A percentile compares a stretch with the other conserved stretches of the same genome.
Evolutionary conservation across 257 asterid species (phyloP).

Genomic region (Solanum pinnatisectum): DNA sequence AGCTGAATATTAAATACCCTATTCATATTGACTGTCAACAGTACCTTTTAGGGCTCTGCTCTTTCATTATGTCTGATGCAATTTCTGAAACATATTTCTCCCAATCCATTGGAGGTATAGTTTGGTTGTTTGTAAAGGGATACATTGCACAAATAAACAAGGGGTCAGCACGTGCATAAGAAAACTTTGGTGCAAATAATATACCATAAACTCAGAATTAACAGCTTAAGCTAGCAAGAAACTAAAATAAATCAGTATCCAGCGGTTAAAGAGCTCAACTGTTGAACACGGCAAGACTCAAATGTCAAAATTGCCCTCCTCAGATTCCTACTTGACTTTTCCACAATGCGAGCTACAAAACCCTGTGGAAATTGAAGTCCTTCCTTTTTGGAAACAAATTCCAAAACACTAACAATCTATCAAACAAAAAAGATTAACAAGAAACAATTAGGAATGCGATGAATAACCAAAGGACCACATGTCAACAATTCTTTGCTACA

Average conservation of each 20-base stretch:
- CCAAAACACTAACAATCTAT: conserved; percentile 72
- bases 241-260: not conserved
- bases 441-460: not conserved
- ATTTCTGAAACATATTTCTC: conserved; percentile 89
- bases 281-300: conserved; percentile 95
- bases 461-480: not conserved
- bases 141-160: conserved; percentile 40
- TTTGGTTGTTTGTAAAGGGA: conserved; percentile 72
- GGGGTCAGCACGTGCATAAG: not conserved
- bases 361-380: conserved; percentile 72
- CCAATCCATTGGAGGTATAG: conserved; percentile 91
- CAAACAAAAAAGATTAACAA: not conserved
- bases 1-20: not conserved
- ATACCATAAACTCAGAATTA: not conserved
- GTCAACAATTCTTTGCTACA: not conserved
- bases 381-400: conserved; percentile 89
- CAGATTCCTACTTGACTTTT: conserved; percentile 80
- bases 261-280: conserved; percentile 38
- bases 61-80: conserved; percentile 83
- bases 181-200: not conserved
- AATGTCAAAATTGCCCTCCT: conserved; percentile 86
- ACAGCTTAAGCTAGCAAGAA: not conserved
- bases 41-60: conserved; percentile 96
- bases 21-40: conserved; percentile 1
- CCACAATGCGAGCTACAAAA: conserved; percentile 68